Conservation (phyloP, 148 eudicot genomes). For the Cornus florida region DNA sequence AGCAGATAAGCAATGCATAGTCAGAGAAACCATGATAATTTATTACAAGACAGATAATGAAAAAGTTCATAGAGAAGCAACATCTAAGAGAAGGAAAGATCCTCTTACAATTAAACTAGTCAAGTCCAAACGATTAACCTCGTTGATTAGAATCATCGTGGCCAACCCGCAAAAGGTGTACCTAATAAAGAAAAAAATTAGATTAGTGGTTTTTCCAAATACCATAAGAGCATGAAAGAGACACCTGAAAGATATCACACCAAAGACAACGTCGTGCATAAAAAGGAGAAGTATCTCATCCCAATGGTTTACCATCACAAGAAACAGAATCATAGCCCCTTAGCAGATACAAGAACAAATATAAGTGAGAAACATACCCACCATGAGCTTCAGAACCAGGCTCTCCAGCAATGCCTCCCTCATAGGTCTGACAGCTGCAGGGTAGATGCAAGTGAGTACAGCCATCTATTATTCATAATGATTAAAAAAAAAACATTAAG, state of each 20-base stretch:
- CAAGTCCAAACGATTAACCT: slow-evolving; percentile 81
- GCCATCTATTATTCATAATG: not conserved
- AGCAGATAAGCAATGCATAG: not conserved
- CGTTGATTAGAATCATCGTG: slow-evolving; percentile 81
- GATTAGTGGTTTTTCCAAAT: not conserved
- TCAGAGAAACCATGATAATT: not conserved
- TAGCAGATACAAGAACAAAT: not conserved
- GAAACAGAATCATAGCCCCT: not conserved
- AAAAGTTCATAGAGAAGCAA: not conserved
- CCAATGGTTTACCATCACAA: not conserved
- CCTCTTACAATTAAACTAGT: slow-evolving; percentile 69
- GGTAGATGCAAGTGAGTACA: slow-evolving; percentile 14
- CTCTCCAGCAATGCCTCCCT: slow-evolving; percentile 98
- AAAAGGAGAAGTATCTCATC: not conserved
- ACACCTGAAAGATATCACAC: not conserved
- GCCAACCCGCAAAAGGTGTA: slow-evolving; percentile 96
- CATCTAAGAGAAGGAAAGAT: slow-evolving; percentile 2
- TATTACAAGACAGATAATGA: not conserved
- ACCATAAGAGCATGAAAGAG: not conserved
- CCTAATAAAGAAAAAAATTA: slow-evolving; percentile 33
- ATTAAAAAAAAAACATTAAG: not conserved
- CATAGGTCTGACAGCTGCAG: slow-evolving; percentile 94
- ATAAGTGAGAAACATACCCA: slow-evolving; percentile 70
- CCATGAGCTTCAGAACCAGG: slow-evolving; percentile 99
- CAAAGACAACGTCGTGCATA: not conserved